Evolutionary conservation across 2,329 filamentous ascomycete species (phyloP).

Genomic region (Fusarium sp.): DNA sequence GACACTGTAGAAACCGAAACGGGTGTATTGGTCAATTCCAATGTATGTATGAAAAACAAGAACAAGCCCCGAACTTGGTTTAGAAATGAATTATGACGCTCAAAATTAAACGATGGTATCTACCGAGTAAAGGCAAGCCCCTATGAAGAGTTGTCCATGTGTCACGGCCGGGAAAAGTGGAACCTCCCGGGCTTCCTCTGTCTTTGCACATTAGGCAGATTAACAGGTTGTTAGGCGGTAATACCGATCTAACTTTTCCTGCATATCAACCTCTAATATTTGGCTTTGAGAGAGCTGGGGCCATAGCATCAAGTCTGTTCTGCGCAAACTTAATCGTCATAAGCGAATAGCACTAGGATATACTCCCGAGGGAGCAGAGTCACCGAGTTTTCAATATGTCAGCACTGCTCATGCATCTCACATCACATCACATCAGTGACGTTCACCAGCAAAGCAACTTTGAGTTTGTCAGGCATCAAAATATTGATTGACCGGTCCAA

Average conservation of each 20-base stretch:
- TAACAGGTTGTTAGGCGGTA: background rate
- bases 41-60: background rate
- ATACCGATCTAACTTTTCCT: background rate
- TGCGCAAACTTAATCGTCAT: background rate
- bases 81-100: background rate
- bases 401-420: background rate
- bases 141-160: background rate
- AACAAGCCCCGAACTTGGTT: background rate
- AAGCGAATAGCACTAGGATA: background rate
- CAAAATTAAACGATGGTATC: background rate
- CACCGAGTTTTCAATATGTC: background rate
- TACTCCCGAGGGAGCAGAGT: background rate
- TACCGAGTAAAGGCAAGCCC: background rate
- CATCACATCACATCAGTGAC: background rate
- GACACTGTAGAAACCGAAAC: too few species aligned
- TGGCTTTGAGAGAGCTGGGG: background rate
- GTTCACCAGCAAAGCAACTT: background rate
- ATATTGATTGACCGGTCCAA: background rate
- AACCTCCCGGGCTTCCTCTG: background rate
- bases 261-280: background rate
- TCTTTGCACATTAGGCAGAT: background rate
- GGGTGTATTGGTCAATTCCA: background rate
- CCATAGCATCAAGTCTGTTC: too few species aligned
- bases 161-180: constrained; percentile 3
- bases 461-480: background rate